Conservation (phyloP, 2,329 filamentous ascomycete genomes). For the Hymenoscyphus scutula region DNA sequence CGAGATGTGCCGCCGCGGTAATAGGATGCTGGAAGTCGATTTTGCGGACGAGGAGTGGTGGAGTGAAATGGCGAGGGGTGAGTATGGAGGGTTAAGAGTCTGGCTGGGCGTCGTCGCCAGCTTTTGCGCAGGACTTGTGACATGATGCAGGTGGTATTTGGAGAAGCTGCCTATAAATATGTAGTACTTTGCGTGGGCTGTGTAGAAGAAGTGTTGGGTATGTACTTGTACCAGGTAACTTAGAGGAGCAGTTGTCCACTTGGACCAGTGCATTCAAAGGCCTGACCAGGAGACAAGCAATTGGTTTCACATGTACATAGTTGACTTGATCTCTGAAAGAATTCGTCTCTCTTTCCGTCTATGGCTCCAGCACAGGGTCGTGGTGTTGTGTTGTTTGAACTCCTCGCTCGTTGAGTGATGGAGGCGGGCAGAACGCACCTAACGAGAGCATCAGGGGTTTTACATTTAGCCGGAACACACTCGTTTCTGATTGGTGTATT, state of each 20-base stretch:
- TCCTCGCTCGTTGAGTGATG: too few species aligned
- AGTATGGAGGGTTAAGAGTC: background rate
- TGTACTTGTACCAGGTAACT: too few species aligned
- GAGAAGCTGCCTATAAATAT: background rate
- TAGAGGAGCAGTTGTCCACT: too few species aligned
- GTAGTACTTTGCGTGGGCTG: background rate
- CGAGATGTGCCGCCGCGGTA: constrained; percentile 70
- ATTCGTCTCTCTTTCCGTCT: too few species aligned
- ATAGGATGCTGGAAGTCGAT: constrained; percentile 41
- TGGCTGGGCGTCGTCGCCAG: background rate
- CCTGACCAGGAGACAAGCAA: too few species aligned
- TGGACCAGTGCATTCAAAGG: too few species aligned
- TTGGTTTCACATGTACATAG: too few species aligned
- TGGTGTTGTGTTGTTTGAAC: too few species aligned
- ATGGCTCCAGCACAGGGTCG: too few species aligned
- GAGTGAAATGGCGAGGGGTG: background rate
- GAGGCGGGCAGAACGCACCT: too few species aligned
- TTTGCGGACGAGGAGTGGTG: constrained; percentile 4
- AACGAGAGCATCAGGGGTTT: background rate
- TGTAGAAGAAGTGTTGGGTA: background rate
- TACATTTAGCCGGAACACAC: background rate
- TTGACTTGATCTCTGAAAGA: too few species aligned
- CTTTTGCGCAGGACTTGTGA: background rate
- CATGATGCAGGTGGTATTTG: background rate
- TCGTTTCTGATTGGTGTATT: background rate